These are phyloP conservation scores for Arthrobotrys entomopaga DNA, from an alignment of 2,329 filamentous ascomycete genomes.

Conservation along the genomic window DNA sequence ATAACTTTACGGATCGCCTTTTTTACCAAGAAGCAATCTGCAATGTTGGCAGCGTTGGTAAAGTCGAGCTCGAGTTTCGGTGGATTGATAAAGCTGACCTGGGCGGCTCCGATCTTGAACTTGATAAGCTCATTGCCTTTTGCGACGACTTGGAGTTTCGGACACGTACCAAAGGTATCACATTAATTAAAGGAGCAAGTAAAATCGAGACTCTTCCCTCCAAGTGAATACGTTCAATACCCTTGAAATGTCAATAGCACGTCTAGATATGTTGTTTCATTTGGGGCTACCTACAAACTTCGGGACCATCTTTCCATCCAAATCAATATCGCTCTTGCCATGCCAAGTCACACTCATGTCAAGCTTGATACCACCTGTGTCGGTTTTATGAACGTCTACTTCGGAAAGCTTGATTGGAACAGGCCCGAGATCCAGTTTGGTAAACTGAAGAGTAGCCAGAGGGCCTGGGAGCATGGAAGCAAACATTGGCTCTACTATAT, in stretches of 20 bases:
- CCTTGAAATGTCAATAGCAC: slow-evolving; percentile 59
- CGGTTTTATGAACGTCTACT: slow-evolving; percentile 65
- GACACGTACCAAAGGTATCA: slow-evolving; percentile 64
- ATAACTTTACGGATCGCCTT: slow-evolving; percentile 65
- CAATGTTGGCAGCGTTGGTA: slow-evolving; percentile 65
- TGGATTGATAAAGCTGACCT: slow-evolving; percentile 66
- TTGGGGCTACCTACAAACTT: slow-evolving; percentile 61
- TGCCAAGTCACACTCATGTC: slow-evolving; percentile 66
- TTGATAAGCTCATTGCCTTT: slow-evolving; percentile 19
- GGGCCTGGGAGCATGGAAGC: slow-evolving; percentile 65
- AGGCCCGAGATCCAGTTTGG: slow-evolving; percentile 65
- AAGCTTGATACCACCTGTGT: slow-evolving; percentile 65
- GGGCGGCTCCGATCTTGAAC: slow-evolving; percentile 65
- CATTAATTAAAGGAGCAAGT: slow-evolving; percentile 64
- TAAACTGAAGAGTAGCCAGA: slow-evolving; percentile 63
- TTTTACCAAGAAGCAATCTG: slow-evolving; percentile 63
- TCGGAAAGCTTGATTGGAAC: slow-evolving; percentile 63
- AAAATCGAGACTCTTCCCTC: slow-evolving; percentile 64
- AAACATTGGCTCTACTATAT: slow-evolving; percentile 66
- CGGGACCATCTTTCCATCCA: slow-evolving; percentile 64
- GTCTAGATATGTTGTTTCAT: neutral
- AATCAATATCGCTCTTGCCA: slow-evolving; percentile 65
- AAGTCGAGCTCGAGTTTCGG: slow-evolving; percentile 65
- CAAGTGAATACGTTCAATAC: slow-evolving; percentile 64
- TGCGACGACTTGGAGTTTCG: slow-evolving; percentile 26